Percentiles rank a stretch among this genome's conserved stretches.
These are phyloP conservation scores for Bipolaris cookei DNA, from an alignment of 2,329 filamentous ascomycete species.

Conservation along the genomic window DNA sequence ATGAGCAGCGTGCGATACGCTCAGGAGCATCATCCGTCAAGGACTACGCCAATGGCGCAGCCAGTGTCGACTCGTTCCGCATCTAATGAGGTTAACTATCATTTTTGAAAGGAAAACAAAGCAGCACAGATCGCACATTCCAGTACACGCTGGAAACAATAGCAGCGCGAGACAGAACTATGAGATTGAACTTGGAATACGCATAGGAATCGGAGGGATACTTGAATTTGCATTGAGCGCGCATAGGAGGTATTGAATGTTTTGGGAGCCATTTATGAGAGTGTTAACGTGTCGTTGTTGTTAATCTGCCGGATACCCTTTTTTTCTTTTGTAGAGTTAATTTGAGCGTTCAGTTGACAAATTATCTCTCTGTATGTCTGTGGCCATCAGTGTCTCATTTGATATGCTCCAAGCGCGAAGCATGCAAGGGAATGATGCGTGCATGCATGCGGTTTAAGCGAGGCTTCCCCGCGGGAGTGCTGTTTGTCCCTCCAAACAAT, in stretches of 20 bases:
- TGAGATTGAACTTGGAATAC: neutral
- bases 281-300: slow-evolving; percentile 11
- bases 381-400: neutral
- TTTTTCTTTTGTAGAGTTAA: slow-evolving; percentile 6
- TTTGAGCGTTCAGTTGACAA: neutral
- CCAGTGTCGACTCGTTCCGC: slow-evolving; percentile 25
- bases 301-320: slow-evolving; percentile 27
- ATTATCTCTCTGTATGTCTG: neutral
- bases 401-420: neutral
- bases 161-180: neutral
- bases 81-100: slow-evolving; percentile 13
- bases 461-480: slow-evolving; percentile 26
- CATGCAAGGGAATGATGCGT: neutral
- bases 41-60: slow-evolving; percentile 13
- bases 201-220: neutral
- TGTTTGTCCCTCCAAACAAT: slow-evolving; percentile 4
- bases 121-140: slow-evolving; percentile 1
- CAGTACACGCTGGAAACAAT: neutral
- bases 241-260: neutral
- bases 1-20: slow-evolving; percentile 19
- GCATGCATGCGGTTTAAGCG: slow-evolving; percentile 21
- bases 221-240: neutral
- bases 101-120: neutral
- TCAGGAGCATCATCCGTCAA: slow-evolving; percentile 19
- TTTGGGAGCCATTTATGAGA: slow-evolving; percentile 3